A percentile compares a stretch with the other conserved stretches of the same genome.
phyloP scores from a whole-genome alignment of 2,329 filamentous ascomycete species.

The Penicillium sclerotiorum region DNA sequence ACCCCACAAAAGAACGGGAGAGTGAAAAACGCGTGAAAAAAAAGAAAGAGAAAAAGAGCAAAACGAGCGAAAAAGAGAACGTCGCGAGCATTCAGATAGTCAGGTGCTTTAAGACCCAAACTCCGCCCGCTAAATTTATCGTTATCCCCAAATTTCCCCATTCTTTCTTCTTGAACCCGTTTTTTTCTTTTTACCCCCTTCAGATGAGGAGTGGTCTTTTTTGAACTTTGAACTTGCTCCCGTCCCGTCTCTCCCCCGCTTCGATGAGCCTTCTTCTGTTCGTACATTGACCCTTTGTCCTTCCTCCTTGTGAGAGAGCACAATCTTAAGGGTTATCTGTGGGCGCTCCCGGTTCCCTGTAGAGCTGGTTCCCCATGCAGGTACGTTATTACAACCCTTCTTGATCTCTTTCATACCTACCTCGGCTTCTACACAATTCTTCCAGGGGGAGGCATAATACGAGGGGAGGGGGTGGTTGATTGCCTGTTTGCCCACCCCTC shows the following conservation, averaged over 20 bases:
- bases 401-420: too few relatives aligned
- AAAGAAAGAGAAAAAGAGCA: not conserved
- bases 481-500: not conserved
- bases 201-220: conserved; percentile 20
- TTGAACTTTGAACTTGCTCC: conserved; percentile 19
- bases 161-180: conserved; percentile 4
- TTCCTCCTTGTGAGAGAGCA: conserved; percentile 20
- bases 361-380: conserved; percentile 43
- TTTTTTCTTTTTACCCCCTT: conserved; percentile 7
- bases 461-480: not conserved
- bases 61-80: too few relatives aligned
- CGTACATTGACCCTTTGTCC: conserved; percentile 38
- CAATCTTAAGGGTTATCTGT: conserved; percentile 30
- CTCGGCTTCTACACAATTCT: too few relatives aligned
- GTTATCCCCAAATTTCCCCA: conserved; percentile 5
- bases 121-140: conserved; percentile 8
- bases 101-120: conserved; percentile 7
- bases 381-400: conserved; percentile 29
- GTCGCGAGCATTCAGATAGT: too few relatives aligned
- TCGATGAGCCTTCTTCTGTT: conserved; percentile 43
- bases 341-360: conserved; percentile 28
- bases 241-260: conserved; percentile 37
- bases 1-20: not conserved
- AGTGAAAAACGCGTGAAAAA: not conserved
- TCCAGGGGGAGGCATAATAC: not conserved